Evolutionary conservation across 495 filamentous ascomycete genomes (phyloP), one percentile per base, ranked within the genome.

Genomic region (Alectoria sarmentosa): DNA sequence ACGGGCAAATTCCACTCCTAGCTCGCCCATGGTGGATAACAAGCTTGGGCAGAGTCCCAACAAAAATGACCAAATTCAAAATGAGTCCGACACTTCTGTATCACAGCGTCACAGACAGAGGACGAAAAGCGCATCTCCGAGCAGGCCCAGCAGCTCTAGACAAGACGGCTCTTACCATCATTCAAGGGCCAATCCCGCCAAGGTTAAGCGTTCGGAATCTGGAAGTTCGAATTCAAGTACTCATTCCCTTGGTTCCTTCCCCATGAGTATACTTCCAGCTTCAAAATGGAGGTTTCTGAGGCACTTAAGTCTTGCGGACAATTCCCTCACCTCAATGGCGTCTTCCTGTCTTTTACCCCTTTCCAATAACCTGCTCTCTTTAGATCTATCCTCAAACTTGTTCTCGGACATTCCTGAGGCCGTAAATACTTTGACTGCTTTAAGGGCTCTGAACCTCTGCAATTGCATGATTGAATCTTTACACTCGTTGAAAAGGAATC

Each of bases 401-500:
- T 92, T 98, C 71, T 85, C 85, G 1, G 90, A 96, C 70, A 88
- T 97, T 55, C 94, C 94, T 1, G 94, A 98, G 72, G 90, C 89
- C 69, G 76, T 98, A 41, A 86, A 91, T 44, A 87, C 83, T 19
- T 78, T 98, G 56, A 89, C 89, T 39, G 86, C 89, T 28, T 81
- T 98, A 30, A 84, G 90, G 56, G 92, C 94, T 32, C 76, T 98
- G 56, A 98, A 98, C 70, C 80, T 98, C 36, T 93, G 92, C 19
- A 86, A 91, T 70, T 97, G 94, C 81, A 96, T 98, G 93, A 96
- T 98, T 58, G 90, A 94, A 61, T 95, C 91, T 39, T 78, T 98
- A 63, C 91, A 95, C 69, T 96, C 92, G 6, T 78, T 98, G 23
- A 85, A 86, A 3, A 84, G 89, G 63, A 92, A 88, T 72, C 93